Evolutionary conservation across 2,329 filamentous ascomycete genomes (phyloP), one percentile per base, ranked within the genome.

Genomic region (Berkeleyomyces basicola): DNA sequence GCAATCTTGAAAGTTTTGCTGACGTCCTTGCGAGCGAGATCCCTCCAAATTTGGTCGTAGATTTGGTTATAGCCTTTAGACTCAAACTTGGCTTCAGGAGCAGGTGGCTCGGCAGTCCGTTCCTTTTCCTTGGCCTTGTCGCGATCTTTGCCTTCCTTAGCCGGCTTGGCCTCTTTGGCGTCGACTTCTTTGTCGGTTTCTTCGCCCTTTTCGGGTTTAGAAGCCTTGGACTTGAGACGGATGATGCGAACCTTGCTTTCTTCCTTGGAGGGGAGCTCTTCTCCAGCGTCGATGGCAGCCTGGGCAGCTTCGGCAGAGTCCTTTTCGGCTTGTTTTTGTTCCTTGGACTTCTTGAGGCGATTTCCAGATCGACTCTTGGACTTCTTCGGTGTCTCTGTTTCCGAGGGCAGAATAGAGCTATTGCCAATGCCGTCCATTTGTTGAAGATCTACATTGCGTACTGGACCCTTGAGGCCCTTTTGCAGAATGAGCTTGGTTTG

Each of bases 61-160:
- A 99, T 92, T 72, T 95, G 91, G 70, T 95, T 90, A 76, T 95
- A 99, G 16, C 88, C 90, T 72, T 96, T 95, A 59, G 90, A 93
- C 67, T 88, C 85, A 73, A 88, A 93, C 65, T 81, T 80, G 65
- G 82, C 80, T 65, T 85, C 80, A 31, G 82, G 78, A 3, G 81
- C 79, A 44, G 77, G 75, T 7, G 75, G 73, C 37, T 79, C 77
- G 63, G 79, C 78, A 51, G 72, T 73, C 71, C 79, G 60, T 61
- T 73, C 69, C 63, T 75, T 72, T 46, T 74, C 73, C 68, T 78
- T 74, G 49, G 72, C 71, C 68, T 77, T 76, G 68, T 76, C 75
- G 64, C 74, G 67, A 58, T 72, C 70, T 67, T 73, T 75, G 7
- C 68, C 67, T 62, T 81, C 79, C 67, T 80, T 78, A 47, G 60